Evolutionary conservation across 2,329 filamentous ascomycete genomes (phyloP).

Genomic region (Trichophaea hybrida): DNA sequence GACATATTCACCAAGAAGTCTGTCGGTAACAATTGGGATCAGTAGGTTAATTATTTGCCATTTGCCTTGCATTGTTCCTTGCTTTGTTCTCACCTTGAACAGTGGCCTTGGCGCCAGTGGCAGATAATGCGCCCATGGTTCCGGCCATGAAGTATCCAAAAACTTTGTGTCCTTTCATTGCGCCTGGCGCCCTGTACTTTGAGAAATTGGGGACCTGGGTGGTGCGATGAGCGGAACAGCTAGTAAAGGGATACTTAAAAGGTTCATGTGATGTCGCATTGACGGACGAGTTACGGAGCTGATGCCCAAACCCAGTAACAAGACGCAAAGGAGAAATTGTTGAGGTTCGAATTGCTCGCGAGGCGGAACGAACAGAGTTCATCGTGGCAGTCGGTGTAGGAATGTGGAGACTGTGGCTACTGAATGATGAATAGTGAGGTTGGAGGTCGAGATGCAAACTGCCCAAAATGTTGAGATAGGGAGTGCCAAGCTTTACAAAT

Average conservation of each 20-base stretch:
- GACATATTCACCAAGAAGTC: slow-evolving; percentile 99
- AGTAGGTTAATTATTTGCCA: background rate
- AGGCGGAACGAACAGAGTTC: slow-evolving; percentile 32
- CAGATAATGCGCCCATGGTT: slow-evolving; percentile 78
- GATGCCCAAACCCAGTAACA: slow-evolving; percentile 29
- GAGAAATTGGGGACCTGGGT: slow-evolving; percentile 77
- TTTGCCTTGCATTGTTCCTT: background rate
- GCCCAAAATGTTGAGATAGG: no score
- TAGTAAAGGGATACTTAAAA: slow-evolving; percentile 39
- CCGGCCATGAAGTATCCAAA: slow-evolving; percentile 99
- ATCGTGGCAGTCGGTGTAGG: slow-evolving; percentile 22
- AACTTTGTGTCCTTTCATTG: slow-evolving; percentile 61
- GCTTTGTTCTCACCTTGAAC: slow-evolving; percentile 59
- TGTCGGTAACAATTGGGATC: slow-evolving; percentile 32
- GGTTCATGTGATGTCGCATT: background rate
- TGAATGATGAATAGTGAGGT: background rate
- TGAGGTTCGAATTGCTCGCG: slow-evolving; percentile 31
- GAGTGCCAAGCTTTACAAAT: no score
- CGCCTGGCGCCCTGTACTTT: slow-evolving; percentile 63
- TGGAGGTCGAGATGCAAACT: background rate
- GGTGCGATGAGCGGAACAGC: slow-evolving; percentile 36
- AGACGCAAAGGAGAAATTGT: slow-evolving; percentile 15
- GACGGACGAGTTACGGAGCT: slow-evolving; percentile 29
- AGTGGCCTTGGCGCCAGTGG: slow-evolving; percentile 91
- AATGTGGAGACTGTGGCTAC: background rate